Conservation (phyloP, 164 flowering plant genomes). For the Macadamia tetraphylla region DNA sequence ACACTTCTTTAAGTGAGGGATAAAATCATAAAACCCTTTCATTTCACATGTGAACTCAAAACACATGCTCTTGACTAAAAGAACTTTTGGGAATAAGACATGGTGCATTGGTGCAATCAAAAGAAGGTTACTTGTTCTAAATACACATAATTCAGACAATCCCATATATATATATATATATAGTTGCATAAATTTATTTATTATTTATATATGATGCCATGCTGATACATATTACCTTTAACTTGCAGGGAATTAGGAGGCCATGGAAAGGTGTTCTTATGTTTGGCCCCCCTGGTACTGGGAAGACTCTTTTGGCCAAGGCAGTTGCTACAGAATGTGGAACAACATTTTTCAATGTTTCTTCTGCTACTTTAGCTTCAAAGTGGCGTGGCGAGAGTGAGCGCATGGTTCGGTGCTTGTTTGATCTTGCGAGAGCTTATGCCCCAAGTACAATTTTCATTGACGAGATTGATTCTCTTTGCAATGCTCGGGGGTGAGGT, state of each 20-base stretch:
- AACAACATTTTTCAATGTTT: conserved; percentile 98
- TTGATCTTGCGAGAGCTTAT: conserved; percentile 98
- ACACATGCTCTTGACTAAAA: too few species aligned
- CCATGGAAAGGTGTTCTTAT: conserved; percentile 99
- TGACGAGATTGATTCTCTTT: conserved; percentile 99
- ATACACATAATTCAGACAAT: too few species aligned
- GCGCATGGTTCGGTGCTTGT: conserved; percentile 98
- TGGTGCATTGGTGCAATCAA: too few species aligned
- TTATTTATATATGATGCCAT: neutral
- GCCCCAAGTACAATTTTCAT: conserved; percentile 99
- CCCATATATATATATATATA: too few species aligned
- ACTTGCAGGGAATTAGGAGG: conserved; percentile 86
- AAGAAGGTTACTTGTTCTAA: too few species aligned
- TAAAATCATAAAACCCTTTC: too few species aligned
- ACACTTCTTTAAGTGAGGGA: too few species aligned
- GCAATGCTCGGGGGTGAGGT: conserved; percentile 93
- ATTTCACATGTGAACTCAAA: too few species aligned
- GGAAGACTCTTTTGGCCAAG: conserved; percentile 98
- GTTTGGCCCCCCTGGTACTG: conserved; percentile 99
- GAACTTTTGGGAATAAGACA: too few species aligned
- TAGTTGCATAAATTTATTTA: too few species aligned
- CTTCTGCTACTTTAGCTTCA: conserved; percentile 97
- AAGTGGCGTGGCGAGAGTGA: conserved; percentile 99
- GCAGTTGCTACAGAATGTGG: conserved; percentile 99
- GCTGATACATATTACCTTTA: neutral